phyloP scores from a whole-genome alignment of 495 filamentous ascomycete species.

The Penicillium antarcticum region DNA sequence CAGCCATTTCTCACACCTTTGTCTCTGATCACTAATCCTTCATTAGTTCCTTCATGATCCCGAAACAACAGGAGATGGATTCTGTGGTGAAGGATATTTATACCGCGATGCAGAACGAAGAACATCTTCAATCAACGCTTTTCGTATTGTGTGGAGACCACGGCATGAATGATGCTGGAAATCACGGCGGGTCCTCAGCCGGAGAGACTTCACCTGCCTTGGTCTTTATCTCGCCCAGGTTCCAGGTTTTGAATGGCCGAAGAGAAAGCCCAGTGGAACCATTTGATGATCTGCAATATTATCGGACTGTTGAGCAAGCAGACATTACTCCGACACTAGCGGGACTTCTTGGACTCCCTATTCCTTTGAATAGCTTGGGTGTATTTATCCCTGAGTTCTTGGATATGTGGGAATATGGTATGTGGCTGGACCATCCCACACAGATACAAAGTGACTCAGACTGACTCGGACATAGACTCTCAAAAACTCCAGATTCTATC shows the following conservation, averaged over 20 bases:
- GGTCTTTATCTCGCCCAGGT: conserved; percentile 85
- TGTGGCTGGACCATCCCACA: neutral
- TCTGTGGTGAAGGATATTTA: conserved; percentile 72
- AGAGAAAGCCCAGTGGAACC: conserved; percentile 41
- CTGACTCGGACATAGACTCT: conserved; percentile 15
- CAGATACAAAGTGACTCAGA: neutral
- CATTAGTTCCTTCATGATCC: conserved; percentile 77
- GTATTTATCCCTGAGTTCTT: conserved; percentile 80
- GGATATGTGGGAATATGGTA: conserved; percentile 65
- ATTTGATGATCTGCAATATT: conserved; percentile 66
- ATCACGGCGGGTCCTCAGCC: conserved; percentile 88
- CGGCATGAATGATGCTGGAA: conserved; percentile 98
- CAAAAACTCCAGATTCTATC: conserved; percentile 64
- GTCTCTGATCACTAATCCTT: conserved; percentile 10
- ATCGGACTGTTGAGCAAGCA: conserved; percentile 81
- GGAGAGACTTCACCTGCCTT: conserved; percentile 93
- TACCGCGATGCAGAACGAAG: conserved; percentile 62
- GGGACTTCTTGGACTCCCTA: conserved; percentile 79
- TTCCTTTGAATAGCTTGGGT: conserved; percentile 89
- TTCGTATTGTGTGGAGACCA: conserved; percentile 91
- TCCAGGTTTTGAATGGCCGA: conserved; percentile 52
- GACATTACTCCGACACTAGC: conserved; percentile 91
- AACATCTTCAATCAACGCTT: conserved; percentile 72
- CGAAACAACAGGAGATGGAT: conserved; percentile 96
- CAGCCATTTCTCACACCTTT: neutral